Evolutionary conservation across 2,329 filamentous ascomycete genomes (phyloP).

Genomic region (Alternaria tenuissima): DNA sequence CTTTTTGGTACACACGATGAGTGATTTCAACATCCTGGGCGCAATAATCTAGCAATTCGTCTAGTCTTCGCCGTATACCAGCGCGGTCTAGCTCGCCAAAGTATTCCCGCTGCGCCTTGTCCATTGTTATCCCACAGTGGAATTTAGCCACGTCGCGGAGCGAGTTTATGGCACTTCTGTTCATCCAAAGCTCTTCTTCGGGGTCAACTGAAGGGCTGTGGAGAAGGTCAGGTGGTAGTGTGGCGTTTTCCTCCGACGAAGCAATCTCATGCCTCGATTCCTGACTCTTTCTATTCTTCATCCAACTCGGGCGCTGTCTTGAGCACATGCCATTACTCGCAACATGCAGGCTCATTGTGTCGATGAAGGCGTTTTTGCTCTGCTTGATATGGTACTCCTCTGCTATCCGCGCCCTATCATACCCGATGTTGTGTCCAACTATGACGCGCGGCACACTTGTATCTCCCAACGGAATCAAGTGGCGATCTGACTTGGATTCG

Average conservation of each 20-base stretch:
- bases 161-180: constrained; percentile 93
- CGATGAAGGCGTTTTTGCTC: constrained; percentile 84
- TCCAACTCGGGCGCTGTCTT: constrained; percentile 93
- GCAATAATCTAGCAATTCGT: constrained; percentile 90
- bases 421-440: constrained; percentile 95
- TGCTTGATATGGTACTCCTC: constrained; percentile 91
- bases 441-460: constrained; percentile 76
- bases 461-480: constrained; percentile 88
- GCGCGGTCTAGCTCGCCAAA: constrained; percentile 82
- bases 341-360: constrained; percentile 98
- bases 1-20: constrained; percentile 90
- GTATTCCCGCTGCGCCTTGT: constrained; percentile 85
- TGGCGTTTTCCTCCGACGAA: constrained; percentile 69
- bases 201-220: constrained; percentile 75
- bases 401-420: constrained; percentile 84
- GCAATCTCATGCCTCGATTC: constrained; percentile 83
- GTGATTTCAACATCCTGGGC: constrained; percentile 93
- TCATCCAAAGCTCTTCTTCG: constrained; percentile 95
- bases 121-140: constrained; percentile 88
- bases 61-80: constrained; percentile 74
- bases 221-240: constrained; percentile 73
- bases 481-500: constrained; percentile 82
- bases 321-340: constrained; percentile 99
- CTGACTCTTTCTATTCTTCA: constrained; percentile 91
- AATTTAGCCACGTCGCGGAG: constrained; percentile 95